Evolutionary conservation across 257 asterid genomes (phyloP), one percentile per base, ranked within the genome.

Genomic region (Cruciata laevipes): DNA sequence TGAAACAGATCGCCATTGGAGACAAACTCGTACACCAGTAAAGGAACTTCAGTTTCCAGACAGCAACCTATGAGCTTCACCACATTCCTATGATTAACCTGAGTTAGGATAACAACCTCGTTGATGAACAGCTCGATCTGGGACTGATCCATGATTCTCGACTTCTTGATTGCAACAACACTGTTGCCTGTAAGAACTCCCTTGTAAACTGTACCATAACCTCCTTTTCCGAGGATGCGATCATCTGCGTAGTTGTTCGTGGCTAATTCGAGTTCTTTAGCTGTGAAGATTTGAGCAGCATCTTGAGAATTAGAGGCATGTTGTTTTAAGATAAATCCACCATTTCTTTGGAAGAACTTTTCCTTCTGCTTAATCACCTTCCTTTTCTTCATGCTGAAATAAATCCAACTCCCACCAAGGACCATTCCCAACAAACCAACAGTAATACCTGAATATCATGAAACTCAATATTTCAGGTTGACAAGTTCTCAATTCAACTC

Each of bases 111-210:
- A 20, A 79, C 65, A 21, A 87, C 85, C 78, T 83, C 95, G 44
- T 87, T 87, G 56, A 87, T 85, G 79, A 87, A 87, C 71, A 75
- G 77, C 65, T 83, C 88, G n/a, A 87, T 79, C n/a, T 83, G 88
- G 9, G 31, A 59, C 37, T 82, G 74, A 1, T 85, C 88, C 80
- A 85, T 76, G 0, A 81, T 14, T 35, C 69, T 75, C 0, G 88
- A 83, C 67, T 82, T 85, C 31, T 85, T 87, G 3, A 87, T 70
- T 1, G 95, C 91, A 1, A 87, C 88, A 0, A 78, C 55, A n/a
- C 25, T 79, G 0, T 74, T 65, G 38, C 83, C 78, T 0, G 40
- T 53, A 7, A 87, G 79, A 27, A 85, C 73, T 23, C 85, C 88
- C 68, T 84, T 82, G 61, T 84, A 84, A 4, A 86, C 87, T 0